A percentile compares a stretch with the other conserved stretches of the same genome.
Evolutionary conservation across 495 filamentous ascomycete genomes (phyloP).

Genomic region (Talaromyces adpressus): DNA sequence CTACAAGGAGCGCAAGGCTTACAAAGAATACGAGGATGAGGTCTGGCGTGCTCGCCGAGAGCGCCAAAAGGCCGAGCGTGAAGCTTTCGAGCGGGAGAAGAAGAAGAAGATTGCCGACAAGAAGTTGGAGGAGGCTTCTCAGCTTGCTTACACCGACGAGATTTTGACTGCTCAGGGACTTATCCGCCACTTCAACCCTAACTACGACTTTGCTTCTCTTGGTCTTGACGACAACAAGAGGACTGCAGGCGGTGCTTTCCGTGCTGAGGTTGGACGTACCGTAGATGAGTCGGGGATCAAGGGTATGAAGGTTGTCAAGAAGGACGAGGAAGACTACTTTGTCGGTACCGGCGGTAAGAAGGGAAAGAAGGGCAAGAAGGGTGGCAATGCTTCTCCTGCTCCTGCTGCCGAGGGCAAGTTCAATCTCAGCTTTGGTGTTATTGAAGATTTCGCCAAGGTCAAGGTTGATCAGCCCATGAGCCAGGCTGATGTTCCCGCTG

Average conservation of each 20-base stretch:
- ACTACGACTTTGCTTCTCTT: constrained; percentile 54
- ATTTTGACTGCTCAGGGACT: constrained; percentile 80
- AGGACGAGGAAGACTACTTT: constrained; percentile 87
- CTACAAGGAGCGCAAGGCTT: constrained; percentile 68
- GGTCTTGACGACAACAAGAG: constrained; percentile 52
- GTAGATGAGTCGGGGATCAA: constrained; percentile 72
- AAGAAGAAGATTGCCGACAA: constrained; percentile 75
- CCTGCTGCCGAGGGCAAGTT: constrained; percentile 53
- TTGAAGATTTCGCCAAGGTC: constrained; percentile 80
- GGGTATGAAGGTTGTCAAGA: constrained; percentile 69
- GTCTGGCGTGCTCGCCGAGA: constrained; percentile 65
- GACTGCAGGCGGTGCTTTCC: constrained; percentile 60
- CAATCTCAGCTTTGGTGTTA: constrained; percentile 79
- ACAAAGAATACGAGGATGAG: constrained; percentile 73
- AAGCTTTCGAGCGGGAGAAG: constrained; percentile 63
- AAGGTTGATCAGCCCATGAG: constrained; percentile 81
- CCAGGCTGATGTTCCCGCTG: constrained; percentile 68
- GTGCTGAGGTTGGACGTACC: constrained; percentile 70
- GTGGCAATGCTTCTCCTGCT: constrained; percentile 36
- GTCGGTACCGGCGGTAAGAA: constrained; percentile 74
- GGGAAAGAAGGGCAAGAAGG: constrained; percentile 84
- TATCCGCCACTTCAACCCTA: constrained; percentile 84
- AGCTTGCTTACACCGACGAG: constrained; percentile 83
- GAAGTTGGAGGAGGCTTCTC: constrained; percentile 85
- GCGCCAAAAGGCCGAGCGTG: constrained; percentile 70